phyloP scores from a whole-genome alignment of 805 yeast species.

The Yamadazyma akitaensis region DNA sequence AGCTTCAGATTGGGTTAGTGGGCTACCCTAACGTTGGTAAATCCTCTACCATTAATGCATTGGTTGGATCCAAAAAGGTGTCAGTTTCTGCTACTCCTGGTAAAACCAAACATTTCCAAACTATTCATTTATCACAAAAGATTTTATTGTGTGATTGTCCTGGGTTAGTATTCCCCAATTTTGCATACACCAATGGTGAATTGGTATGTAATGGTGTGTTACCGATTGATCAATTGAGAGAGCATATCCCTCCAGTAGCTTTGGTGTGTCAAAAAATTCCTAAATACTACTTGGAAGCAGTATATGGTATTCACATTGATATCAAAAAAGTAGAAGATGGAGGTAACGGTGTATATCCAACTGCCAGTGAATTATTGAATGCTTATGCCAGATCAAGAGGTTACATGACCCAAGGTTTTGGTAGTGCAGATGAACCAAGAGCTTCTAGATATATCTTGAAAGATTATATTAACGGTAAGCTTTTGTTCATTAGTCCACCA shows the following conservation, averaged over 20 bases:
- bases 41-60: slow-evolving; percentile 96
- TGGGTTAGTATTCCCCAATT: slow-evolving; percentile 97
- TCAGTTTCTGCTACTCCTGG: slow-evolving; percentile 99
- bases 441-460: slow-evolving; percentile 90
- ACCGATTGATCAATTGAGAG: slow-evolving; percentile 96
- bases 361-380: slow-evolving; percentile 81
- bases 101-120: slow-evolving; percentile 98
- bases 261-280: slow-evolving; percentile 88
- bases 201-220: slow-evolving; percentile 97
- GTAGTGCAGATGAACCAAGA: slow-evolving; percentile 93
- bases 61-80: slow-evolving; percentile 95
- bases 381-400: slow-evolving; percentile 98
- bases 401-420: slow-evolving; percentile 95
- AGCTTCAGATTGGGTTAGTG: slow-evolving; percentile 88
- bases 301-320: slow-evolving; percentile 87
- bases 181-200: slow-evolving; percentile 95
- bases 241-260: slow-evolving; percentile 82
- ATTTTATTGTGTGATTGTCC: slow-evolving; percentile 97
- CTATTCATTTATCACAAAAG: slow-evolving; percentile 77
- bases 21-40: slow-evolving; percentile 96
- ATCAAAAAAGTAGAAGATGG: slow-evolving; percentile 78
- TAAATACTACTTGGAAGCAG: slow-evolving; percentile 80
- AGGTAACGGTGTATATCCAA: slow-evolving; percentile 76
- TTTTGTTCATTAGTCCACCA: slow-evolving; percentile 84
- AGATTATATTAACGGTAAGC: slow-evolving; percentile 91